Conservation (phyloP, 2,329 filamentous ascomycete genomes). For the Ceratocystiopsis sp. region DNA sequence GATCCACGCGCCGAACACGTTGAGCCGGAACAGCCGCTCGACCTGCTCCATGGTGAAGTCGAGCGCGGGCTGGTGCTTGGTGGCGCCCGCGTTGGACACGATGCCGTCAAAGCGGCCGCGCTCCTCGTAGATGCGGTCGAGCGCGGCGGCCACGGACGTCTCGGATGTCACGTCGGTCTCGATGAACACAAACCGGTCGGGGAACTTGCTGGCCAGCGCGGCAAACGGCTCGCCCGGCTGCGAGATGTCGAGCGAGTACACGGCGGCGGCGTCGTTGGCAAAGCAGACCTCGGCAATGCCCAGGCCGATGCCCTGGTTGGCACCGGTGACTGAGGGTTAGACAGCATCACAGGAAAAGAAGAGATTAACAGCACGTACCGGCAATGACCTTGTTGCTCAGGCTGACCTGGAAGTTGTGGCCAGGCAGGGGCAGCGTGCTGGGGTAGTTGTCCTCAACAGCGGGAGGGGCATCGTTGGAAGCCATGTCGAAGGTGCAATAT, state of each 20-base stretch:
- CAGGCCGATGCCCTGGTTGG: constrained; percentile 27
- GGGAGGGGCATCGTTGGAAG: no score
- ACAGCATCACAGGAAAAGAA: no score
- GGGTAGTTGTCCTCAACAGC: neutral
- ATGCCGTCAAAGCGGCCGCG: constrained; percentile 25
- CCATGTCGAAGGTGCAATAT: no score
- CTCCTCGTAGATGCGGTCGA: constrained; percentile 22
- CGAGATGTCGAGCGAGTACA: constrained; percentile 24
- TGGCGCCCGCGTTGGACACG: constrained; percentile 23
- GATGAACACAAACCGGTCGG: constrained; percentile 25
- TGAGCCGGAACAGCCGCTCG: constrained; percentile 26
- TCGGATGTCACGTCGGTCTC: constrained; percentile 28
- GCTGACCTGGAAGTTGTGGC: constrained; percentile 19
- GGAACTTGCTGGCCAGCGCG: constrained; percentile 21
- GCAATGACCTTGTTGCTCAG: constrained; percentile 22
- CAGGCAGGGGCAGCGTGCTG: constrained; percentile 17
- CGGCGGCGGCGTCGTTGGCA: constrained; percentile 22
- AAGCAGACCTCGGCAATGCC: constrained; percentile 29
- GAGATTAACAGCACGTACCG: no score
- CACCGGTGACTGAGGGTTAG: constrained; percentile 18
- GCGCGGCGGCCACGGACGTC: constrained; percentile 20
- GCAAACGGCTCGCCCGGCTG: constrained; percentile 20
- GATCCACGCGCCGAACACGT: constrained; percentile 28
- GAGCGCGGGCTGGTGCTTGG: constrained; percentile 28
- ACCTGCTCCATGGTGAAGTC: constrained; percentile 23